A percentile compares a stretch with the other conserved stretches of the same genome.
Conservation (phyloP, 2,329 filamentous ascomycete genomes). For the Fusarium setosum region DNA sequence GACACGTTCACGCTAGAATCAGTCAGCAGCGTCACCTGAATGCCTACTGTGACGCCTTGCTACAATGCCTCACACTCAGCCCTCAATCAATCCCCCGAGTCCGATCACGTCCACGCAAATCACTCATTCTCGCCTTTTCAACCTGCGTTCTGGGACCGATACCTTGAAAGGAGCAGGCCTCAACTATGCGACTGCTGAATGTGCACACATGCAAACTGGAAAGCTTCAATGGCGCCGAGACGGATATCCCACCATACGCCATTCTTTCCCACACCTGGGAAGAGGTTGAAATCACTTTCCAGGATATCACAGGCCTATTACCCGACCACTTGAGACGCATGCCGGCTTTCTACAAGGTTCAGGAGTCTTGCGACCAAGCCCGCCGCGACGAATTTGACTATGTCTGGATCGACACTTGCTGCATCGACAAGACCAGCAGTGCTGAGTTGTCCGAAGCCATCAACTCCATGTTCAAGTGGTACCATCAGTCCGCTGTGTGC, state of each 20-base stretch:
- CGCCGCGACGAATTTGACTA: constrained; percentile 17
- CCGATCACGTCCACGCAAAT: not conserved
- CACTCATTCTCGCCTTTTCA: too few relatives aligned
- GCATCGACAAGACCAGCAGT: constrained; percentile 43
- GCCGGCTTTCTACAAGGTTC: constrained; percentile 35
- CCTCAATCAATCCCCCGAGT: not conserved
- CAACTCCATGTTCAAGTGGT: constrained; percentile 46
- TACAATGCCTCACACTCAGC: constrained; percentile 1
- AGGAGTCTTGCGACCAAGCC: constrained; percentile 26
- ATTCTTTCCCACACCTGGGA: constrained; percentile 53
- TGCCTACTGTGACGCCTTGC: constrained; percentile 7
- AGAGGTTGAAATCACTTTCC: constrained; percentile 44
- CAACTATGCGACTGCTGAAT: constrained; percentile 45
- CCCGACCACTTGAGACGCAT: not conserved
- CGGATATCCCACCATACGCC: constrained; percentile 41
- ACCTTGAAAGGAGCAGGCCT: not conserved
- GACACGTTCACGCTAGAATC: not conserved
- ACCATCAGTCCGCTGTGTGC: constrained; percentile 36
- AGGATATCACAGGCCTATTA: constrained; percentile 33
- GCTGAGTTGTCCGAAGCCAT: constrained; percentile 43
- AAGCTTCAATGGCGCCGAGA: constrained; percentile 33
- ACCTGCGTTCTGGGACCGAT: not conserved
- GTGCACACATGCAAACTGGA: constrained; percentile 31
- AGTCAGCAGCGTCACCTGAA: not conserved
- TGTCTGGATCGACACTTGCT: constrained; percentile 46